Base-by-base conservation (phyloP, 2,329 filamentous ascomycete species). In the Curvularia verruculosa region DNA sequence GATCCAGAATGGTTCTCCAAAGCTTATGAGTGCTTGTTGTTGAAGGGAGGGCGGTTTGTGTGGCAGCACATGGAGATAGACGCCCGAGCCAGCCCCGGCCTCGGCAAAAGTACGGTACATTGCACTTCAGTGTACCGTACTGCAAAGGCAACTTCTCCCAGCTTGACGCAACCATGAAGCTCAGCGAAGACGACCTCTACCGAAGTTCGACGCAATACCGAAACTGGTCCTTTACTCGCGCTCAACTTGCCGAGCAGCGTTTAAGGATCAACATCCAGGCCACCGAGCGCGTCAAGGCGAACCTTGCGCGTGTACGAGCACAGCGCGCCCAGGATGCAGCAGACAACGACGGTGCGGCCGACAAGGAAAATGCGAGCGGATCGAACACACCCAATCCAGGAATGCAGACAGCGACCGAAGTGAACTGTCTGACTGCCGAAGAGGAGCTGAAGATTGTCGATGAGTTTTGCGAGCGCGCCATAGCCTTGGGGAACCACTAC, bases 171-270 rank as follows among this genome's bases (percentile, higher is more conserved):
- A 67, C 56, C 31, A 77, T 77, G 75, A 72, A 71, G 60, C 67
- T 96, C 86, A 90, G 87, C 60, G 95, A 99, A 83, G 95, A 99
- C 78, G 90, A 91, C 65, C 84, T 93, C 53, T 99, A 98, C 79
- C 88, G 92, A 29, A 85, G 90, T 49, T 96, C 94, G 0, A 94
- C 91, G 45, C 95, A 99, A 77, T 98, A 87, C 74, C 87, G 90
- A 41, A 83, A 96, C 56, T 99, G 95, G 95, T 96, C 93, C 10
- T 98, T 94, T 78, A 91, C 92, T 0, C 85, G 88, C 2, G 78
- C 86, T 3, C 86, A 88, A 37, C 85, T 99, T 3, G 82, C 84
- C 47, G 83, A 87, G 2, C 84, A 94, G 23, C 90, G 95, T 56
- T 80, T 83, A 40, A 89, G 89, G 64, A 96, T 93, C 29, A 97